Evolutionary conservation across 306 rosid genomes (phyloP), one percentile per base, ranked within the genome.

Genomic region (Vigna reflexopilosa): DNA sequence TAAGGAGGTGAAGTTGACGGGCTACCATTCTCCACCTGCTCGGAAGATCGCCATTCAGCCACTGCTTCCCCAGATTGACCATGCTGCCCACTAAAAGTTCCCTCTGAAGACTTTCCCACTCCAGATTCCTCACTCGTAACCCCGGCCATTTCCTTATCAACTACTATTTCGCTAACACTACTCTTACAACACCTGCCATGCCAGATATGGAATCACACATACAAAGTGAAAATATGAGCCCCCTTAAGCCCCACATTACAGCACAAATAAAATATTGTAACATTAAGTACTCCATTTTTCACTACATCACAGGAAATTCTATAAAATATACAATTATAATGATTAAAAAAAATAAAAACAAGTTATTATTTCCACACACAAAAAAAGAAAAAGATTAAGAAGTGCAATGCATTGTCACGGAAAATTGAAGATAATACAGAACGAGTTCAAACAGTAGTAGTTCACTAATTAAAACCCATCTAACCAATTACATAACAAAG

Each of bases 21-120:
- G 19, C 75, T 90, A 81, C 96, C 99, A 85, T 93, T 93, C 86
- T 96, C 99, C 90, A 96, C 97, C 87, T 96, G 99, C 87, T 96
- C 99, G 16, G 96, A 91, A 77, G 96, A 96, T 76, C 97, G 89
- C 98, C 99, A 96, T 84, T 96, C 97, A 0, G 97, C 96, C 89
- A 96, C 86, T 51, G 93, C 93, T 85, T 96, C 99, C 50, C 96
- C 98, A 69, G 97, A 89, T 73, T 88, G 97, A 82, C 91, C 86
- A 55, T 84, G 91, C 62, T 86, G 96, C 83, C 91, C 98, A 85
- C 89, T 89, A 65, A 91, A 87, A 83, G 74, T 80, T 78, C 90
- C 96, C 77, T 96, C 99, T 20, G 17, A 62, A 19, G 98, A 85
- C 87, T 90, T 91, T 84, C 96, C 96, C 82, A 70, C 89, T 81